These are phyloP conservation scores for Starmerella apicola DNA, from an alignment of 805 yeast species.

Conservation along the genomic window DNA sequence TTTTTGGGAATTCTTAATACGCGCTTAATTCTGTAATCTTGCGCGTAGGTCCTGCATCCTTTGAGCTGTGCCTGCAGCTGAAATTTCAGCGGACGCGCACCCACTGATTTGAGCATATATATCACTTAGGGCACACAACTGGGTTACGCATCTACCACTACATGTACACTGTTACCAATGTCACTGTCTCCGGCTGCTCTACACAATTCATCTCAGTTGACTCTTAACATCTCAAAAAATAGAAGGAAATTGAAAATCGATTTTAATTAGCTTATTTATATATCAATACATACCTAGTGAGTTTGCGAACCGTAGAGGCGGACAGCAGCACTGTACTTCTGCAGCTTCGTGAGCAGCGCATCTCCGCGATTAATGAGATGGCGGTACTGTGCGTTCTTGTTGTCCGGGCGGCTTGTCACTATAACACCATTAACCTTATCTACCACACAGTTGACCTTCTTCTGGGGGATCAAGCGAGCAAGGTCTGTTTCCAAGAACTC, in stretches of 20 bases:
- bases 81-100: too few species aligned
- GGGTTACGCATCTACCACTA: too few species aligned
- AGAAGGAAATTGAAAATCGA: too few species aligned
- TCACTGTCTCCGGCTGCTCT: too few species aligned
- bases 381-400: conserved; percentile 89
- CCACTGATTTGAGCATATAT: too few species aligned
- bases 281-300: not conserved
- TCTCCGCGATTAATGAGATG: conserved; percentile 84
- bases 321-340: conserved; percentile 95
- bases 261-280: too few species aligned
- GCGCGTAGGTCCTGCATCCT: conserved; percentile 13
- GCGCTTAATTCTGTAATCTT: conserved; percentile 18
- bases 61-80: too few species aligned
- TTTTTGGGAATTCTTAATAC: conserved; percentile 30
- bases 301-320: conserved; percentile 57
- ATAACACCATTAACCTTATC: conserved; percentile 88
- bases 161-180: too few species aligned
- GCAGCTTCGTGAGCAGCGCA: conserved; percentile 78
- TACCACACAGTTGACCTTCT: conserved; percentile 87
- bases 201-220: too few species aligned
- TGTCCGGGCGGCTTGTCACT: conserved; percentile 92
- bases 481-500: conserved; percentile 78
- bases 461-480: conserved; percentile 82
- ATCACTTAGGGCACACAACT: too few species aligned
- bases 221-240: too few species aligned